Percentiles rank a stretch among this genome's conserved stretches.
Evolutionary conservation across 768 basidiomycete species (phyloP).

Genomic region (Nevesoporus exiguus): DNA sequence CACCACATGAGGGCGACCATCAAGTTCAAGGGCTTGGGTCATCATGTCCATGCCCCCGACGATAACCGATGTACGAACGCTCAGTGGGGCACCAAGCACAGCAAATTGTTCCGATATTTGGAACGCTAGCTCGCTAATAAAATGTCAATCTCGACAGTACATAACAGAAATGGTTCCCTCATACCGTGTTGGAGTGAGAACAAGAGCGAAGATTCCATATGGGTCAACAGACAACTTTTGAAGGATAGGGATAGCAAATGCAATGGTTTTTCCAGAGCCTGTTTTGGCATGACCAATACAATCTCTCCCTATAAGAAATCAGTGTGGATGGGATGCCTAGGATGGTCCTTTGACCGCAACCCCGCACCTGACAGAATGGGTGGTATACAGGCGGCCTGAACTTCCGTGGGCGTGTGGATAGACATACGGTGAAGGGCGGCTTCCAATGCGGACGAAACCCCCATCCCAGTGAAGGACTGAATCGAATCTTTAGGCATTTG

Average conservation of each 20-base stretch:
- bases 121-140: constrained; percentile 85
- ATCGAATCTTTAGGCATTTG: constrained; percentile 10
- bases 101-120: constrained; percentile 97
- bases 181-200: constrained; percentile 93
- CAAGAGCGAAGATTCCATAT: constrained; percentile 89
- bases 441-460: constrained; percentile 58
- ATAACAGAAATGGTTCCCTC: constrained; percentile 13
- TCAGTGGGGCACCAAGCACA: constrained; percentile 80
- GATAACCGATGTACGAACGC: constrained; percentile 79
- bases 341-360: background rate
- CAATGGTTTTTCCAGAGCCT: constrained; percentile 96
- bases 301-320: constrained; percentile 66
- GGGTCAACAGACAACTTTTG: constrained; percentile 87
- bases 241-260: constrained; percentile 93
- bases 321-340: background rate
- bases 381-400: constrained; percentile 89
- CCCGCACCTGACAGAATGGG: constrained; percentile 69
- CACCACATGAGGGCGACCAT: constrained; percentile 84
- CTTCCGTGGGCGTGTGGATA: constrained; percentile 78
- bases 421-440: constrained; percentile 75
- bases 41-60: constrained; percentile 99
- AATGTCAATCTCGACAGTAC: background rate
- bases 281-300: constrained; percentile 98
- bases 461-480: constrained; percentile 52
- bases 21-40: constrained; percentile 83